Evolutionary conservation across 2,329 filamentous ascomycete species (phyloP).

Genomic region (Hypoxylon sp.): DNA sequence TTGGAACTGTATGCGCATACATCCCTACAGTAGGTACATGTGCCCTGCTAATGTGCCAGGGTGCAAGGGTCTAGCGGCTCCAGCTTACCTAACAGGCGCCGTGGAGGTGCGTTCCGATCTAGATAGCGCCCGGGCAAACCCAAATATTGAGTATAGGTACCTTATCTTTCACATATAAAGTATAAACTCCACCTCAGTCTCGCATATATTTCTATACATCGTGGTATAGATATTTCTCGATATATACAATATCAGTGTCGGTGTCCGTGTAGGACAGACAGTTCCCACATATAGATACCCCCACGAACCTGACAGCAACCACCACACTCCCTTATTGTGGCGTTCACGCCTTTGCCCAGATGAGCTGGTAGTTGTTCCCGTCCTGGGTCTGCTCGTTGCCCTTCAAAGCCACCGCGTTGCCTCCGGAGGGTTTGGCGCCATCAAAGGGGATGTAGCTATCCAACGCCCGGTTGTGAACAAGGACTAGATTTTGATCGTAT

Average conservation of each 20-base stretch:
- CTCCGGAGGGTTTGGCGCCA: slow-evolving; percentile 15
- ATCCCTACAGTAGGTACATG: background rate
- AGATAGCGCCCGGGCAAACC: background rate
- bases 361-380: slow-evolving; percentile 33
- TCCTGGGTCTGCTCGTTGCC: slow-evolving; percentile 22
- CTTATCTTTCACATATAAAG: no score
- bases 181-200: background rate
- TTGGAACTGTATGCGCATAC: background rate
- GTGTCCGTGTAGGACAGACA: no score
- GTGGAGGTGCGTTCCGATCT: background rate
- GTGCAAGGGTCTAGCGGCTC: slow-evolving; percentile 14
- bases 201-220: no score
- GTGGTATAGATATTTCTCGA: no score
- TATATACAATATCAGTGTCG: background rate
- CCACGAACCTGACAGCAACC: no score
- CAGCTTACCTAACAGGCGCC: background rate
- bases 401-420: slow-evolving; percentile 17
- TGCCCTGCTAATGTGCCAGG: background rate
- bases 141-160: background rate
- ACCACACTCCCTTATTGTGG: no score
- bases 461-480: slow-evolving; percentile 20
- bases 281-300: no score
- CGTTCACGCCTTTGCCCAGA: slow-evolving; percentile 22
- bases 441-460: slow-evolving; percentile 25
- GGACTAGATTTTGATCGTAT: slow-evolving; percentile 10